Percentiles rank a stretch among this genome's conserved stretches.
Evolutionary conservation across 768 basidiomycete species (phyloP).

Genomic region (Brasilioporus rufonigricans): DNA sequence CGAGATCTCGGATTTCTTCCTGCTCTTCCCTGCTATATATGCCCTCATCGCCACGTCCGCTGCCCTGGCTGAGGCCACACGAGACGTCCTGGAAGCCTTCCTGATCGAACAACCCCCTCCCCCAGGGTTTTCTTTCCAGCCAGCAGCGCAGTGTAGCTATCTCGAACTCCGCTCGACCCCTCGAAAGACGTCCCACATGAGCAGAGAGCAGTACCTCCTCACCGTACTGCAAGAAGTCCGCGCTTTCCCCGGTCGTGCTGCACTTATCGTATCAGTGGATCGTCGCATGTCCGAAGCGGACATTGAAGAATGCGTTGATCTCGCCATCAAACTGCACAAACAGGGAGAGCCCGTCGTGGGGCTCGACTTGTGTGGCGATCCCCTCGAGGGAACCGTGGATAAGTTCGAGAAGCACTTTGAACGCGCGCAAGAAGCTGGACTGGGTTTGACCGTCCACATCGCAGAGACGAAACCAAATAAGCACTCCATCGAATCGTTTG

Average conservation of each 20-base stretch:
- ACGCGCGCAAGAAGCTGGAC: slow-evolving; percentile 54
- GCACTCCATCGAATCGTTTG: slow-evolving; percentile 56
- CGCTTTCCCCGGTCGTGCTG: slow-evolving; percentile 50
- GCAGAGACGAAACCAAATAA: slow-evolving; percentile 70
- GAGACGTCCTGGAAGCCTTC: slow-evolving; percentile 65
- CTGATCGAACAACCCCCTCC: slow-evolving; percentile 34
- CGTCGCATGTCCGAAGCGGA: slow-evolving; percentile 56
- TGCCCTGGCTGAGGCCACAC: slow-evolving; percentile 53
- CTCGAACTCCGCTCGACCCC: slow-evolving; percentile 87
- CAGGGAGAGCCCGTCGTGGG: slow-evolving; percentile 69
- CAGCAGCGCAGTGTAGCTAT: slow-evolving; percentile 59
- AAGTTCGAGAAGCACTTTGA: slow-evolving; percentile 50
- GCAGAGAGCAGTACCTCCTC: slow-evolving; percentile 56
- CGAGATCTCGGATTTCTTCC: slow-evolving; percentile 71
- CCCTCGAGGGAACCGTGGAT: slow-evolving; percentile 54
- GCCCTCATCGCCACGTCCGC: slow-evolving; percentile 63
- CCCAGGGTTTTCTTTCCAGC: slow-evolving; percentile 28
- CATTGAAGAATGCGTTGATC: slow-evolving; percentile 52
- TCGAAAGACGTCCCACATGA: slow-evolving; percentile 55
- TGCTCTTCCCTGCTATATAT: slow-evolving; percentile 76
- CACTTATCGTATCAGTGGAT: slow-evolving; percentile 75
- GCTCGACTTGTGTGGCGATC: slow-evolving; percentile 80
- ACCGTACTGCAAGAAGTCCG: slow-evolving; percentile 67
- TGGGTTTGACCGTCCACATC: slow-evolving; percentile 78
- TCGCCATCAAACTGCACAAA: slow-evolving; percentile 52